Percentiles rank a stretch among this genome's conserved stretches.
Conservation (phyloP, 176 grass and related monocot genomes). For the Oropetium thomaeum region DNA sequence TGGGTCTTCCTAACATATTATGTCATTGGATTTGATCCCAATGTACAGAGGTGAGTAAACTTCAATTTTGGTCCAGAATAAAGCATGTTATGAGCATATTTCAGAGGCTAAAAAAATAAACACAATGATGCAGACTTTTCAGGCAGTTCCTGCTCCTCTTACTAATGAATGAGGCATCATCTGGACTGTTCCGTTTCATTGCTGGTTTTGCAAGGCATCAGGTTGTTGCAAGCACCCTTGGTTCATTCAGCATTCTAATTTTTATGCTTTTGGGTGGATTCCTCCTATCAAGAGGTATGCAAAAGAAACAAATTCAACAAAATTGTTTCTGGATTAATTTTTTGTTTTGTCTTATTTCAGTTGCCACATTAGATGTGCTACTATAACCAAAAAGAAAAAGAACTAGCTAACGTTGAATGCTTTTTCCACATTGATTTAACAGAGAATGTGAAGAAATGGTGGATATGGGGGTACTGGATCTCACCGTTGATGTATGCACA, state of each 20-base stretch:
- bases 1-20: conserved; percentile 81
- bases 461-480: conserved; percentile 81
- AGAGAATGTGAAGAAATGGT: conserved; percentile 84
- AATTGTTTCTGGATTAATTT: neutral
- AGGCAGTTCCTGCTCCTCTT: conserved; percentile 68
- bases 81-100: neutral
- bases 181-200: conserved; percentile 61
- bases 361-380: neutral
- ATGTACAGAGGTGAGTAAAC: conserved; percentile 50
- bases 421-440: conserved; percentile 14
- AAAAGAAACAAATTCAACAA: conserved; percentile 3
- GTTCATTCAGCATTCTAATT: conserved; percentile 53
- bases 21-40: conserved; percentile 77
- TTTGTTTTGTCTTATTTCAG: neutral
- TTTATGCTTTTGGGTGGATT: conserved; percentile 69
- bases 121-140: conserved; percentile 49
- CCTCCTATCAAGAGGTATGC: conserved; percentile 63
- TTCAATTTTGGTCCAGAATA: neutral
- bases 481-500: conserved; percentile 77
- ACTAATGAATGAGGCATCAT: conserved; percentile 47
- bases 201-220: conserved; percentile 62
- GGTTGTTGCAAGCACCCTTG: conserved; percentile 65
- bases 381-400: too few species aligned
- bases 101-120: neutral
- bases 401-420: too few species aligned